A percentile compares a stretch with the other conserved stretches of the same genome.
Conservation (phyloP, 805 yeast species). For the Candida nonsorbophila region DNA sequence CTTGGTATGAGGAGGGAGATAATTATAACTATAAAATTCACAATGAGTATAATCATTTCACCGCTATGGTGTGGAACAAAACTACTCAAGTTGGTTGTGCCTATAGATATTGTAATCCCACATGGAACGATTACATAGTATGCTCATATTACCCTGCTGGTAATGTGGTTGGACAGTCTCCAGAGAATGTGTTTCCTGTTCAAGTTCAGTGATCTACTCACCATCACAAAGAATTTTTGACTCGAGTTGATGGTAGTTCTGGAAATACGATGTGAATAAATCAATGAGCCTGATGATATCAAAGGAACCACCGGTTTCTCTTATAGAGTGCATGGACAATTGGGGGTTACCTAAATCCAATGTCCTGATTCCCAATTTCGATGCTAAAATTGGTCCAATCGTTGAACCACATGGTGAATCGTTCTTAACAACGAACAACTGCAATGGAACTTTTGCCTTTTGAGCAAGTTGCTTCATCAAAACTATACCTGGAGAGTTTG, state of each 20-base stretch:
- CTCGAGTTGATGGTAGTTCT: constrained; percentile 22
- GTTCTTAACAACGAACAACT: constrained; percentile 87
- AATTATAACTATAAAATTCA: constrained; percentile 22
- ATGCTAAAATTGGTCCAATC: constrained; percentile 89
- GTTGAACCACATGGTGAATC: constrained; percentile 96
- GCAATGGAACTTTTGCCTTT: constrained; percentile 70
- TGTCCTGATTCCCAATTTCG: constrained; percentile 82
- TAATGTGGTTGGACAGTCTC: constrained; percentile 20
- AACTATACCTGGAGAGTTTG: constrained; percentile 87
- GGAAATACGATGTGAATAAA: constrained; percentile 62
- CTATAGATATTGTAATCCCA: constrained; percentile 20
- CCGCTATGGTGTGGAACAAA: constrained; percentile 33
- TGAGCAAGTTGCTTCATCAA: constrained; percentile 69
- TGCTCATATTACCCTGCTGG: constrained; percentile 33
- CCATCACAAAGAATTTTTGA: constrained; percentile 17
- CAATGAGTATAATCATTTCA: constrained; percentile 29
- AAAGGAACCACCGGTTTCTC: constrained; percentile 83
- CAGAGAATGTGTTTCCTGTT: constrained; percentile 18
- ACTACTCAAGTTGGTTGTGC: constrained; percentile 31
- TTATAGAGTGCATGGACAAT: constrained; percentile 86
- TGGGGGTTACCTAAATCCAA: constrained; percentile 90
- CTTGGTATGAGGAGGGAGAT: constrained; percentile 36
- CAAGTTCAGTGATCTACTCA: not conserved
- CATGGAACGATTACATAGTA: constrained; percentile 31
- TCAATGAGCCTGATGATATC: constrained; percentile 63